Evolutionary conservation across 768 basidiomycete genomes (phyloP).

Genomic region (Lactarius sanguifluus): DNA sequence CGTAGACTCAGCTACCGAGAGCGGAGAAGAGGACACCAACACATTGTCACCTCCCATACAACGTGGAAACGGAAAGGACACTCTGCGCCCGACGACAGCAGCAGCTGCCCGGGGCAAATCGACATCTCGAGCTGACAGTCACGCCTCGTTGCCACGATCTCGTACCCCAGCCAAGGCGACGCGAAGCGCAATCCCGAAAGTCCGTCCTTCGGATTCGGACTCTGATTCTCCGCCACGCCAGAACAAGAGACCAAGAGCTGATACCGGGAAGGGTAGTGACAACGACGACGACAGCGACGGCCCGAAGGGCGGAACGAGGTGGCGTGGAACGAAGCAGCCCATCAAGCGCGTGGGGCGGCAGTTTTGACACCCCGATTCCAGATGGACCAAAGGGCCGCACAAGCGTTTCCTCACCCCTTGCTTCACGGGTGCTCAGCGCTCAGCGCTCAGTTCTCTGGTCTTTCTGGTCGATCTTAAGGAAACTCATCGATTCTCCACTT

Average conservation of each 20-base stretch:
- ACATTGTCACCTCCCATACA: not conserved
- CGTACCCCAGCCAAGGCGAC: constrained; percentile 9
- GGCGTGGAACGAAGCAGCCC: constrained; percentile 66
- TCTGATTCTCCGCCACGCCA: constrained; percentile 51
- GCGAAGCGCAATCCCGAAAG: constrained; percentile 12
- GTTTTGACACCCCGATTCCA: constrained; percentile 47
- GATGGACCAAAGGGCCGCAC: not conserved
- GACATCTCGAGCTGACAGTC: constrained; percentile 2
- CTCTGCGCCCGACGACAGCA: not conserved
- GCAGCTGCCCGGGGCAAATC: constrained; percentile 4
- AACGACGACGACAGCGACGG: constrained; percentile 54
- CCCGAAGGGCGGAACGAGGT: constrained; percentile 43
- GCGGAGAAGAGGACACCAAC: constrained; percentile 6
- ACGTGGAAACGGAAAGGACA: not conserved
- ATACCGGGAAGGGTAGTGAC: constrained; percentile 39
- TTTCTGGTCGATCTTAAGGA: not conserved
- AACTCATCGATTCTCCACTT: not conserved
- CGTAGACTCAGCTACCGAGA: not conserved
- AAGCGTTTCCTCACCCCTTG: not conserved
- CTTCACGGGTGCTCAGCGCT: constrained; percentile 2
- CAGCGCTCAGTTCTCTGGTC: not conserved
- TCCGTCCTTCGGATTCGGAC: constrained; percentile 44
- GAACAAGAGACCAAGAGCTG: constrained; percentile 44
- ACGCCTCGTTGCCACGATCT: constrained; percentile 11
- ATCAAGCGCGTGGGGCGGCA: constrained; percentile 73